Evolutionary conservation across 805 yeast species (phyloP).

Genomic region (Saccharomyces eubayanus): DNA sequence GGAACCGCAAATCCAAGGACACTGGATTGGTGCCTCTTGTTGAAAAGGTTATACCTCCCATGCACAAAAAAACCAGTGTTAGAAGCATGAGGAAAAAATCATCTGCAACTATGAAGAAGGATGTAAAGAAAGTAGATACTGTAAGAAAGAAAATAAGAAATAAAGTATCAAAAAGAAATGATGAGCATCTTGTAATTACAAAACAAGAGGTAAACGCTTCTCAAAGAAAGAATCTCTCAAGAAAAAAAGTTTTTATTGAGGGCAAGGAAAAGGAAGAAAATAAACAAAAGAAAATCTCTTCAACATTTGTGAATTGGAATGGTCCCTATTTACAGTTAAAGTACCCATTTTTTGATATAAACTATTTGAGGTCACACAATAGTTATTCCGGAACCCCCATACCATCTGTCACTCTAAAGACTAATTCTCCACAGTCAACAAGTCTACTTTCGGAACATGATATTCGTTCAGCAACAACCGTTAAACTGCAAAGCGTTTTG

Average conservation of each 20-base stretch:
- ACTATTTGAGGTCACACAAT: slow-evolving; percentile 1
- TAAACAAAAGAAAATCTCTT: not conserved
- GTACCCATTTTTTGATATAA: slow-evolving; percentile 17
- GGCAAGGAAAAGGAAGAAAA: not conserved
- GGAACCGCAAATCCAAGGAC: not conserved
- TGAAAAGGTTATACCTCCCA: not conserved
- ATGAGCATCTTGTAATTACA: not conserved
- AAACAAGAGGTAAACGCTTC: not conserved
- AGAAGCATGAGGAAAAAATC: not conserved
- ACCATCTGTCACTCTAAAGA: slow-evolving; percentile 11
- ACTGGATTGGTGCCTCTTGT: not conserved
- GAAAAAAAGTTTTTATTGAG: not conserved
- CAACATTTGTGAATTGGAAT: slow-evolving; percentile 12
- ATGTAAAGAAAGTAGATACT: not conserved
- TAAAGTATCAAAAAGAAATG: not conserved
- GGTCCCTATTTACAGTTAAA: slow-evolving; percentile 4
- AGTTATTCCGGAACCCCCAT: slow-evolving; percentile 5
- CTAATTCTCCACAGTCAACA: slow-evolving; percentile 5
- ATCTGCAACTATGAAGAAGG: not conserved
- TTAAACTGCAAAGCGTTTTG: slow-evolving; percentile 17
- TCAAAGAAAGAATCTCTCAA: not conserved
- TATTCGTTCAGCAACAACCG: slow-evolving; percentile 1
- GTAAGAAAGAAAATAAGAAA: not conserved
- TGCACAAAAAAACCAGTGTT: not conserved
- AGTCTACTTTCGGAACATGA: not conserved